Percentiles rank a stretch among this genome's conserved stretches.
Conservation (phyloP, 805 yeast species). For the Yamadazyma philogaea region DNA sequence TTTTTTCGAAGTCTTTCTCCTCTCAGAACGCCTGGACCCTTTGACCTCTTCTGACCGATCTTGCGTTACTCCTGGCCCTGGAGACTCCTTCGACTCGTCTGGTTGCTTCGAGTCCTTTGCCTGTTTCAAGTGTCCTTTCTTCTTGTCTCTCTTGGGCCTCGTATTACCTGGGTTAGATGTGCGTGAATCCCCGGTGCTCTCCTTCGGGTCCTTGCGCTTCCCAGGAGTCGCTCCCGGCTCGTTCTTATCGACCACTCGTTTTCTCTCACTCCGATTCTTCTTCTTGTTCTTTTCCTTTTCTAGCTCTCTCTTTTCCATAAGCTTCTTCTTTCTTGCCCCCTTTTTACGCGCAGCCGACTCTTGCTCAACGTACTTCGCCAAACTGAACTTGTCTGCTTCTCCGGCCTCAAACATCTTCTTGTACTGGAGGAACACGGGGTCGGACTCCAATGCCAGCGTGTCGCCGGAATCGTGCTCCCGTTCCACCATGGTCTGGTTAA, state of each 20-base stretch:
- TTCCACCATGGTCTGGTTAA: slow-evolving; percentile 16
- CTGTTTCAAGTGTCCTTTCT: too few relatives aligned
- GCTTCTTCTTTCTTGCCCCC: slow-evolving; percentile 4
- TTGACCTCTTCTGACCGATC: too few relatives aligned
- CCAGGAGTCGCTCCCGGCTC: slow-evolving; percentile 2
- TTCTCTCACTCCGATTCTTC: slow-evolving; percentile 5
- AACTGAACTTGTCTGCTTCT: slow-evolving; percentile 1
- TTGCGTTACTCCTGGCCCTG: too few relatives aligned
- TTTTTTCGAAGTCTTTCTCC: too few relatives aligned
- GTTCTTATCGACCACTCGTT: background rate
- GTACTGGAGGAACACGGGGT: slow-evolving; percentile 8
- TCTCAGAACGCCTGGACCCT: too few relatives aligned
- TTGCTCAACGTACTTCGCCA: slow-evolving; percentile 3
- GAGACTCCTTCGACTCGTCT: too few relatives aligned
- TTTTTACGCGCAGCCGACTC: slow-evolving; percentile 6
- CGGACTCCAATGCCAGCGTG: slow-evolving; percentile 6
- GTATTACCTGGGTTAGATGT: too few relatives aligned
- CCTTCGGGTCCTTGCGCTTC: too few relatives aligned
- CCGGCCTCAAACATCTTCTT: slow-evolving; percentile 5
- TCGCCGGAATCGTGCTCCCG: background rate
- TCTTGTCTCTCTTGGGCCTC: too few relatives aligned
- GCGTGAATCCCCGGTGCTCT: too few relatives aligned
- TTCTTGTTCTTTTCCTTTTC: slow-evolving; percentile 2
- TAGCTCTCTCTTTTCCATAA: background rate
- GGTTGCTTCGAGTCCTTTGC: too few relatives aligned